These are phyloP conservation scores for Annulohypoxylon nitens DNA, from an alignment of 495 filamentous ascomycete genomes.

Conservation along the genomic window DNA sequence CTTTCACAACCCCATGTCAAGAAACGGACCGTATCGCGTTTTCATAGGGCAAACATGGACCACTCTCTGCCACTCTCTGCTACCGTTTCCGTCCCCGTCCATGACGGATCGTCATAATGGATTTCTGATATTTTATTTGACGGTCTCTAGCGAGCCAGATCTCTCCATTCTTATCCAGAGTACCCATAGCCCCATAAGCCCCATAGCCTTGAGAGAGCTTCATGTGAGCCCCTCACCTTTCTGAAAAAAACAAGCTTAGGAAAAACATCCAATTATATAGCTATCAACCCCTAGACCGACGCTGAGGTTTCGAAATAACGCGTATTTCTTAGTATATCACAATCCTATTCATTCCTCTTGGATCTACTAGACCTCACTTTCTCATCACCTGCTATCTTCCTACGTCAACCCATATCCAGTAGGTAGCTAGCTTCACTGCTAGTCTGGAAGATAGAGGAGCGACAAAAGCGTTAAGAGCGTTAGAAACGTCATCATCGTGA, in stretches of 20 bases:
- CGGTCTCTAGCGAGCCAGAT: constrained; percentile 46
- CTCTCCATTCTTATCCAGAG: constrained; percentile 21
- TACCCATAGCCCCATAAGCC: too few species aligned
- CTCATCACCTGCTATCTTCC: constrained; percentile 32
- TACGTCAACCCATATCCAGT: constrained; percentile 21
- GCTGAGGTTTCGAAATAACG: constrained; percentile 21
- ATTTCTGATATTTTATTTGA: constrained; percentile 51
- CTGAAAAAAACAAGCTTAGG: constrained; percentile 31
- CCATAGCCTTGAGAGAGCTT: constrained; percentile 33
- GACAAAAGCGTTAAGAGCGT: not conserved
- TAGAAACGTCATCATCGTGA: constrained; percentile 16
- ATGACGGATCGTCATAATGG: constrained; percentile 50
- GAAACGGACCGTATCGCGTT: constrained; percentile 50
- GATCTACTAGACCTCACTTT: constrained; percentile 31
- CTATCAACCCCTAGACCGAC: constrained; percentile 12
- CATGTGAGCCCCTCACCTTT: constrained; percentile 46
- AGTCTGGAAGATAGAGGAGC: constrained; percentile 5
- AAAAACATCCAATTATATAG: constrained; percentile 47
- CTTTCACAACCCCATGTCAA: constrained; percentile 46
- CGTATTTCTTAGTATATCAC: constrained; percentile 38
- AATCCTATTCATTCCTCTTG: constrained; percentile 22
- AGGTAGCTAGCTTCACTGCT: constrained; percentile 5
- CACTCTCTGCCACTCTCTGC: constrained; percentile 52
- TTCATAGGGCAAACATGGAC: constrained; percentile 54
- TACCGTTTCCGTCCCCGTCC: constrained; percentile 51